A percentile compares a stretch with the other conserved stretches of the same genome.
These are phyloP conservation scores for Coix lacrymajobi DNA, from an alignment of 176 grass and related monocot species.

Conservation along the genomic window DNA sequence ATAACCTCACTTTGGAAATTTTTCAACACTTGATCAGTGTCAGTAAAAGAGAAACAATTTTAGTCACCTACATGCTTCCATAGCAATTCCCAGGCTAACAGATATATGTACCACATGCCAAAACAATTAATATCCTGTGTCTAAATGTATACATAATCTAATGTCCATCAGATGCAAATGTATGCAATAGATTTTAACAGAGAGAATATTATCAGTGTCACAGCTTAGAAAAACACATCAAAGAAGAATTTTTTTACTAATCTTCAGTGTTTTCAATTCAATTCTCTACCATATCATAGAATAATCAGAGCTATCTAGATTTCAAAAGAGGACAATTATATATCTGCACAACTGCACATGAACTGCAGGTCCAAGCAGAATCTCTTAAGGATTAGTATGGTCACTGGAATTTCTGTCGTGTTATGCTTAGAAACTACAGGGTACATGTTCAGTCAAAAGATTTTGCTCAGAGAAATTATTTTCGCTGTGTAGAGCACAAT, in stretches of 20 bases:
- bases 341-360: not conserved
- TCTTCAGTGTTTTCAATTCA: not conserved
- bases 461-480: conserved; percentile 15
- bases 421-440: not conserved
- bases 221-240: not conserved
- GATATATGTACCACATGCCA: not conserved
- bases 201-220: too few relatives aligned
- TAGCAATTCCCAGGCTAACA: not conserved
- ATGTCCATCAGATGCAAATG: not conserved
- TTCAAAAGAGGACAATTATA: not conserved
- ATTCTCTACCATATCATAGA: not conserved
- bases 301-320: not conserved
- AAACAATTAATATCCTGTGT: not conserved
- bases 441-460: conserved; percentile 27
- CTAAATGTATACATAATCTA: not conserved
- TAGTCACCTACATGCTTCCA: not conserved
- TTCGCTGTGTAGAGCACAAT: not conserved
- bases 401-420: conserved; percentile 15
- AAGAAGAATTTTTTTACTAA: not conserved
- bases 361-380: not conserved
- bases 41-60: too few relatives aligned
- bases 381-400: not conserved
- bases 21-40: too few relatives aligned
- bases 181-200: not conserved
- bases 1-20: too few relatives aligned